phyloP scores from a whole-genome alignment of 371 early-diverging fungal species.

The Homolaphlyctis polyrhiza region DNA sequence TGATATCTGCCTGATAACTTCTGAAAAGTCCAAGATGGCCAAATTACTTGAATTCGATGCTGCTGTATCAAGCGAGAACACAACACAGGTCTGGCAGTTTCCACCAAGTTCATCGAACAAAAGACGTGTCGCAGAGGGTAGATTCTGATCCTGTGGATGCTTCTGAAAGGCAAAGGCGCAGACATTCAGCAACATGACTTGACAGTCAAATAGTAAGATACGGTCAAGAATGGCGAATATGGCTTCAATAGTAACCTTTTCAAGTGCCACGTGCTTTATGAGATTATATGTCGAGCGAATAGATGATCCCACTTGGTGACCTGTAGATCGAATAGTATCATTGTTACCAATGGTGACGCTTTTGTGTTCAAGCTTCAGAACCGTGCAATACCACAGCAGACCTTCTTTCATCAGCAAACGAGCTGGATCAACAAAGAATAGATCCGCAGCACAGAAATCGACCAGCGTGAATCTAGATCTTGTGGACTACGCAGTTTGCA shows the following conservation, averaged over 20 bases:
- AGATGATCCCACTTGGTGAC: not conserved
- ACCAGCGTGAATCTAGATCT: not conserved
- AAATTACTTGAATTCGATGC: not conserved
- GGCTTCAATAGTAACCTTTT: too few relatives aligned
- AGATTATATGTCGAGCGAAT: not conserved
- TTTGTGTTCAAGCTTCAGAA: too few relatives aligned
- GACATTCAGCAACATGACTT: too few relatives aligned
- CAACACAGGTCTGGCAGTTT: not conserved
- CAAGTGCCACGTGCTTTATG: not conserved
- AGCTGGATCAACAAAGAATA: not conserved
- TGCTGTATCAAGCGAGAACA: not conserved
- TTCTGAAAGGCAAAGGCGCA: too few relatives aligned
- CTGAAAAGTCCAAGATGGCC: not conserved
- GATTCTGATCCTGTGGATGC: too few relatives aligned
- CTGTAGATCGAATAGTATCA: not conserved
- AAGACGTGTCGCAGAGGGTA: not conserved
- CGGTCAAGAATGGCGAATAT: too few relatives aligned
- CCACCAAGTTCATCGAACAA: constrained; percentile 1
- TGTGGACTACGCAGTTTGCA: not conserved
- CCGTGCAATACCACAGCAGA: too few relatives aligned
- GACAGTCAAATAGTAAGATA: too few relatives aligned
- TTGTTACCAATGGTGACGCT: too few relatives aligned
- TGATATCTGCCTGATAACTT: not conserved
- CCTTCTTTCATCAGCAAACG: constrained; percentile 3
- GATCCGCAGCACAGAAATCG: not conserved